Base-by-base conservation (phyloP, 2,329 filamentous ascomycete genomes). In the Xylaria sp. region DNA sequence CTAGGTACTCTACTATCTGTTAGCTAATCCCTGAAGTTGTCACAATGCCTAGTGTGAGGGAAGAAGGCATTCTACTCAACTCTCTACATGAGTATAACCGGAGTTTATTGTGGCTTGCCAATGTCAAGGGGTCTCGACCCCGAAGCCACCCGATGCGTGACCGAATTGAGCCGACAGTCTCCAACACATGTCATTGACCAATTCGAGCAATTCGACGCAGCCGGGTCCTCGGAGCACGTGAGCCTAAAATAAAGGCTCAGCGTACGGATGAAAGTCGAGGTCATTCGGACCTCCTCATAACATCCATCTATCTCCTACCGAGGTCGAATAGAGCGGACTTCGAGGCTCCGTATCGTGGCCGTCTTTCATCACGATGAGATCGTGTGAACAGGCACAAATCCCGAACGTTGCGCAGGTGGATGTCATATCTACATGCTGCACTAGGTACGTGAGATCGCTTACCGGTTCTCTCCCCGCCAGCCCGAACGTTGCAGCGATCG, bases 21-120 rank as follows among this genome's bases (percentile, higher is more conserved):
- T 28, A 2, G 23, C 2, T 25, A 10, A 37, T 20, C 34, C 52
- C 39, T 58, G 23, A 46, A 18, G 44, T 13, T 23, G 41, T 23
- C n/a, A 46, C 39, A 31, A 46, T 20, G 34, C n/a, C 10, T 6
- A 2, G 2, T 51, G 23, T 23, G 56, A 58, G 15, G 23, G 39
- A 31, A 31, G 56, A 31, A 46, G 56, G 3, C 39, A 58, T 31
- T 18, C 18, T n/a, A 20, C 57, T 50, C 57, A 60, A 60, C 28
- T 8, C 48, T 28, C 5, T 60, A 50, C 41, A 50, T 48, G 20
- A 31, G n/a, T 51, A 51, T 52, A 52, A 41, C 31, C 12, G 31
- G 31, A 25, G 13, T 15, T 34, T 55, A 50, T 23, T 66, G 62
- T 69, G 62, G 62, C 63, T 58, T 66, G 51, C 34, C 57, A 46